Evolutionary conservation across 148 eudicot genomes (phyloP).

Genomic region (Camellia sinensis): DNA sequence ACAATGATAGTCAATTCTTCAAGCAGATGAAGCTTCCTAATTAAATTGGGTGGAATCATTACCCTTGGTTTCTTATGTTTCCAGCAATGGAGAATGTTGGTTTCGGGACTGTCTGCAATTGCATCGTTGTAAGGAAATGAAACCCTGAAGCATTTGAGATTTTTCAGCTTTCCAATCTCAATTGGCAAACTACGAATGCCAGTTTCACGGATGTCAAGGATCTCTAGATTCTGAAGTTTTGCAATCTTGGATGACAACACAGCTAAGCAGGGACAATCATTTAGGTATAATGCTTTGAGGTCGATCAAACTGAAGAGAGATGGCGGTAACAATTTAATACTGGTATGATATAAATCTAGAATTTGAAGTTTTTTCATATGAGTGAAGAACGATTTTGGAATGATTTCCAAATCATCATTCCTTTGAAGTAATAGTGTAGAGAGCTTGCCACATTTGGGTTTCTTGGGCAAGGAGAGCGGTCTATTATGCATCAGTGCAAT

Average conservation of each 20-base stretch:
- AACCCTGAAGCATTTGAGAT: conserved; percentile 24
- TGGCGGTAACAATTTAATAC: conserved; percentile 20
- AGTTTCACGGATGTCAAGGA: conserved; percentile 29
- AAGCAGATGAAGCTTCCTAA: conserved; percentile 7
- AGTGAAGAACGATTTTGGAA: conserved; percentile 23
- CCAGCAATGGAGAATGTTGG: too few species aligned
- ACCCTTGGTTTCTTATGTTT: too few species aligned
- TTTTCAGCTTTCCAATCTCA: conserved; percentile 12
- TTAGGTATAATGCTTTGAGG: conserved; percentile 27
- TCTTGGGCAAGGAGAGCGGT: too few species aligned
- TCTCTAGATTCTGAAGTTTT: conserved; percentile 21
- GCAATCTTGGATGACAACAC: conserved; percentile 14
- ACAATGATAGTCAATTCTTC: conserved; percentile 25
- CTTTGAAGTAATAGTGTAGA: conserved; percentile 14
- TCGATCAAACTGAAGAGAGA: conserved; percentile 17
- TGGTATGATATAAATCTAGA: conserved; percentile 23
- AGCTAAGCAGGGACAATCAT: conserved; percentile 10
- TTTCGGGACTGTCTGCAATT: neutral
- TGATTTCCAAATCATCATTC: neutral
- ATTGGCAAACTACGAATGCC: conserved; percentile 14
- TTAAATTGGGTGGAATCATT: neutral
- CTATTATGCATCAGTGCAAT: too few species aligned
- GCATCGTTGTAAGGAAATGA: conserved; percentile 4
- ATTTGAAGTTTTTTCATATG: conserved; percentile 20
- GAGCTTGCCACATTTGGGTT: too few species aligned